phyloP scores from a whole-genome alignment of 345 rosid species.

The thale cress (Arabidopsis thaliana) region TAIR10.1 NC_003070.9:12491501-12492000 shows the following conservation, averaged over 20 bases:
- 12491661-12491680: constrained; percentile 84
- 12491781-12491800: constrained; percentile 30
- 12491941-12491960: constrained; percentile 35
- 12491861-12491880: neutral
- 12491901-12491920: constrained; percentile 38
- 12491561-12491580: constrained; percentile 90
- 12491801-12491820: constrained; percentile 1
- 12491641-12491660: constrained; percentile 98
- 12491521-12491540: constrained; percentile 54
- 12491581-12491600: constrained; percentile 68
- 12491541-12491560: constrained; percentile 96
- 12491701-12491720: constrained; percentile 91
- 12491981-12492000: constrained; percentile 62
- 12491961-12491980: constrained; percentile 57
- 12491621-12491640: constrained; percentile 98
- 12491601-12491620: constrained; percentile 96
- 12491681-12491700: constrained; percentile 82
- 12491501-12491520: neutral
- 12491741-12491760: constrained; percentile 82
- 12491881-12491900: neutral
- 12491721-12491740: constrained; percentile 92
- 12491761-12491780: constrained; percentile 97
- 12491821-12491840: constrained; percentile 13
- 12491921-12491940: constrained; percentile 43
- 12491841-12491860: neutral